Base-by-base conservation (phyloP, 148 eudicot genomes). In the Talinum fruticosum region DNA sequence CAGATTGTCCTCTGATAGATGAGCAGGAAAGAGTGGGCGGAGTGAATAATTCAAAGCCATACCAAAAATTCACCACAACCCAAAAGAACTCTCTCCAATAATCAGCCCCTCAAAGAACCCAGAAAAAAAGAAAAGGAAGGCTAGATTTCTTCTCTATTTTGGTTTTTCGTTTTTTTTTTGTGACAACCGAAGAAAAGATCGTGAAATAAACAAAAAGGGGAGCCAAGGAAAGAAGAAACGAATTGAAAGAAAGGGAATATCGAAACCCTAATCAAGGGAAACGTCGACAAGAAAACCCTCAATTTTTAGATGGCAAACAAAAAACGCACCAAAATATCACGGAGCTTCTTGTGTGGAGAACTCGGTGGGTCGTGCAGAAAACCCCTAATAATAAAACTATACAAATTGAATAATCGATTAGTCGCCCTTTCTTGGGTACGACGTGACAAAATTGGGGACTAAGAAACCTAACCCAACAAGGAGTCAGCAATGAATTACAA, bases 21-120 rank as follows among this genome's bases (percentile, higher is more conserved):
- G 89, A 30, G 93, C 79, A 28, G 92, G 82, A 79, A 88, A 90
- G 32, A 90, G 84, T 6, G 91, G 88, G 78, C 93, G 87, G 71
- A 88, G 91, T 0, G 94, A 91, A 57, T 67, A 93, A 80, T 93
- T 93, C 87, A 96, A 84, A 30, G 99, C 92, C 99, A 91, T 82
- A 75, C 66, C 18, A 26, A 32, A n/a, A 24, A 51, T 81, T 41
- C 64, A 80, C 66, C 54, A 51, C 74, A 29, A 51, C 75, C 82
- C 45, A 51, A 47, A 73, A 41, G 37, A 49, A 69, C 74, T 82
- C 83, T 82, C 84, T 68, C 75, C 57, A 75, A 78, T 14, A 66
- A 77, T 30, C 75, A 67, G 35, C 72, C 79, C 38, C 47, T 65
- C 29, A 21, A 62, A n/a, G 6, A 34, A 23, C 32, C 10, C 28